These are phyloP conservation scores for Picea sitchensis DNA, from an alignment of 75 land plant species.

Conservation along the genomic window DNA sequence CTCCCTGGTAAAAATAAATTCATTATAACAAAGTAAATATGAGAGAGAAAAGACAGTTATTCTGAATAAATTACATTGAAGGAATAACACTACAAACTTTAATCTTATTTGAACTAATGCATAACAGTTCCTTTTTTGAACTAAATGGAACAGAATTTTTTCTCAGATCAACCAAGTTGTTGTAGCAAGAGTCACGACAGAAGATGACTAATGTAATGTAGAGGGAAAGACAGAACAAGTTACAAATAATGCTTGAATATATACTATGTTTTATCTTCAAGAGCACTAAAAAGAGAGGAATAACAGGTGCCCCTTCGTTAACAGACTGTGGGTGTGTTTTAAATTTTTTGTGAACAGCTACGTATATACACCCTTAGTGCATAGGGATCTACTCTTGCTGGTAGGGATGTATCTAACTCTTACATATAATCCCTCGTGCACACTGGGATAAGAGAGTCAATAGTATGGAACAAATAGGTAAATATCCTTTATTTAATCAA, in stretches of 20 bases:
- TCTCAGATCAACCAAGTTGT: not conserved
- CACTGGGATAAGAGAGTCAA: not conserved
- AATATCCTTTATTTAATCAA: not conserved
- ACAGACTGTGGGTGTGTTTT: not conserved
- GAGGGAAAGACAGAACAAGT: not conserved
- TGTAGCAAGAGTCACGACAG: not conserved
- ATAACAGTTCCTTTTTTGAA: not conserved
- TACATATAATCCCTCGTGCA: not conserved
- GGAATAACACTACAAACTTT: not conserved
- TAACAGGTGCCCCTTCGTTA: not conserved
- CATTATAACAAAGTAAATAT: not conserved
- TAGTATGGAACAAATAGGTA: not conserved
- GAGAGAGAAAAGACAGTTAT: not conserved
- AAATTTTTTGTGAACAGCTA: not conserved
- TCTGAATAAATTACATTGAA: not conserved
- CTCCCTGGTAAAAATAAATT: conserved; percentile 44
- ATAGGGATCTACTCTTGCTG: not conserved
- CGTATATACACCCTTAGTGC: not conserved
- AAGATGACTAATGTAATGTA: not conserved
- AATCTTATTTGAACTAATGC: not conserved
- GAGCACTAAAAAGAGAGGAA: not conserved
- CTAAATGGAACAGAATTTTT: conserved; percentile 1
- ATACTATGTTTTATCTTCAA: not conserved
- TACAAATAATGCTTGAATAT: not conserved
- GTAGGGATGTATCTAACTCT: not conserved